Percentiles rank a stretch among this genome's conserved stretches.
phyloP scores from a whole-genome alignment of 2,329 filamentous ascomycete genomes.

The Apiospora saccharicola region DNA sequence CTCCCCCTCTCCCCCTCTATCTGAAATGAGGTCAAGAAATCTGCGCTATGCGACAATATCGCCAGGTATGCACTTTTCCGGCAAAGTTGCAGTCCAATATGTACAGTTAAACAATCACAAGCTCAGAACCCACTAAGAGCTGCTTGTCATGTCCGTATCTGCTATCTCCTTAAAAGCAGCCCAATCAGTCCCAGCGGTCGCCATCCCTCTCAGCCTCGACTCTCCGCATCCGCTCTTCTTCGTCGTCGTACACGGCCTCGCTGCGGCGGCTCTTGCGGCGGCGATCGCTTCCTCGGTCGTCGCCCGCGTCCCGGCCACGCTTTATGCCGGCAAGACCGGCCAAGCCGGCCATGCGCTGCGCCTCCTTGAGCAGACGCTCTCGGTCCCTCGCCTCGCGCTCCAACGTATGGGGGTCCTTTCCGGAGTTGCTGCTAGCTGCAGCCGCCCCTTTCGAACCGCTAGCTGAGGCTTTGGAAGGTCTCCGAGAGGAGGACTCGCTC shows the following conservation, averaged over 20 bases:
- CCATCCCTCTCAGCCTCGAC: conserved; percentile 68
- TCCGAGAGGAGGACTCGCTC: conserved; percentile 43
- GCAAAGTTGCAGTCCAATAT: neutral
- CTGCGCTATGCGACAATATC: conserved; percentile 2
- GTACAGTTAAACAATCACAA: conserved; percentile 17
- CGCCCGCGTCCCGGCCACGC: conserved; percentile 52
- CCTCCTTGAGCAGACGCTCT: conserved; percentile 72
- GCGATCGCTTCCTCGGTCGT: conserved; percentile 53
- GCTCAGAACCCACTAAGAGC: neutral
- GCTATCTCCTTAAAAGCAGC: neutral
- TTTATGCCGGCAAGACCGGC: conserved; percentile 56
- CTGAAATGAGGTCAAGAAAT: neutral
- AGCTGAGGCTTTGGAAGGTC: conserved; percentile 46
- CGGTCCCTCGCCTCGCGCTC: conserved; percentile 73
- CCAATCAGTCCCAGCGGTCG: conserved; percentile 53
- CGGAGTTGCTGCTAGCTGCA: neutral
- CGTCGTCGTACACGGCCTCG: conserved; percentile 55
- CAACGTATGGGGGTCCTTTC: conserved; percentile 69
- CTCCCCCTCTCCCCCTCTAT: neutral
- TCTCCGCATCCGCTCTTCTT: conserved; percentile 61
- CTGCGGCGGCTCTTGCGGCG: conserved; percentile 58
- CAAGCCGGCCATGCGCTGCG: conserved; percentile 68
- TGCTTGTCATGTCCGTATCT: neutral
- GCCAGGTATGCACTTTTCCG: neutral
- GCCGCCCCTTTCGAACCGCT: conserved; percentile 24